Percentiles rank a stretch among this genome's conserved stretches.
Evolutionary conservation across 345 rosid genomes (phyloP).

Genomic region (Moricandia moricandioides): DNA sequence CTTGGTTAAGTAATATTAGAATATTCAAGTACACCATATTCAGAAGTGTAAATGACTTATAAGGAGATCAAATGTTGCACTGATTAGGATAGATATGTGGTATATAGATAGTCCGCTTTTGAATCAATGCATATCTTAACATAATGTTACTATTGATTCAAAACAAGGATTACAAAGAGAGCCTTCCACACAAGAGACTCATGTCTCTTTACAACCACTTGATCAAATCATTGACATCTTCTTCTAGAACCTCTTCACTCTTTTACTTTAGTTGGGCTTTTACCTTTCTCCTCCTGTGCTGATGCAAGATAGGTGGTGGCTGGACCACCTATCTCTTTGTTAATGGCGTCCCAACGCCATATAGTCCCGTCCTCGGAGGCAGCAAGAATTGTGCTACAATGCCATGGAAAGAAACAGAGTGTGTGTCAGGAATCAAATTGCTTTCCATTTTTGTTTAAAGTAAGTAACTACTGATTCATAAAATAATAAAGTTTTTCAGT

Average conservation of each 20-base stretch:
- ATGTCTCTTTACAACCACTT: not conserved
- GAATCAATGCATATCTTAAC: not conserved
- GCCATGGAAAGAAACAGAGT: conserved; percentile 8
- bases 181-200: not conserved
- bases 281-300: no score
- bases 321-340: no score
- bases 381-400: conserved; percentile 82
- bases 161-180: not conserved
- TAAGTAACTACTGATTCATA: conserved; percentile 3
- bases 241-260: not conserved
- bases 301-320: no score
- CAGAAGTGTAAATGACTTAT: no score
- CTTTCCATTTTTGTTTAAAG: not conserved
- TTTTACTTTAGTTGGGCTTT: no score
- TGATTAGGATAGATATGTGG: no score
- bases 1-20: no score
- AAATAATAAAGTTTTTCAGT: not conserved
- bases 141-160: not conserved
- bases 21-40: no score
- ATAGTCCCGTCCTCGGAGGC: conserved; percentile 93
- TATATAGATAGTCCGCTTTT: no score
- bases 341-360: conserved; percentile 86
- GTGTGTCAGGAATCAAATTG: not conserved
- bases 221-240: not conserved
- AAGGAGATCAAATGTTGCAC: no score